These are phyloP conservation scores for Sporothrix pseudoabietina DNA, from an alignment of 2,329 filamentous ascomycete genomes.

Conservation along the genomic window DNA sequence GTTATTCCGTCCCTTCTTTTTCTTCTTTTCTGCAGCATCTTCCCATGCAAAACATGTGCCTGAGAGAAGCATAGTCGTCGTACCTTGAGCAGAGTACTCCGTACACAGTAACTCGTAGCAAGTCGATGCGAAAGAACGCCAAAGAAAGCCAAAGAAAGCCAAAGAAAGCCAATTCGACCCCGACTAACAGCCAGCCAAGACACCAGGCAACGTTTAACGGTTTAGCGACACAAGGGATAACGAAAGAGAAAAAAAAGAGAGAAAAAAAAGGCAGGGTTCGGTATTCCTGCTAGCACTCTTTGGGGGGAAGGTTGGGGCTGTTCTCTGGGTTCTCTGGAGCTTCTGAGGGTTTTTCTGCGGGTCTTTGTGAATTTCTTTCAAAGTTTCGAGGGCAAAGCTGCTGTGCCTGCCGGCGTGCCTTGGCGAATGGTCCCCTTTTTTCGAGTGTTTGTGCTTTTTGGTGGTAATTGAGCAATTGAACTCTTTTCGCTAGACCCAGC, in stretches of 20 bases:
- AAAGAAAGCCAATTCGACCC: no score
- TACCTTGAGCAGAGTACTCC: no score
- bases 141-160: background rate
- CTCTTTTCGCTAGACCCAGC: slow-evolving; percentile 1
- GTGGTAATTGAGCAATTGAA: background rate
- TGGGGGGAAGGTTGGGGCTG: background rate
- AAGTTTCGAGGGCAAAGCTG: background rate
- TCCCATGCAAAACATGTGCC: background rate
- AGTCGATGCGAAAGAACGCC: background rate
- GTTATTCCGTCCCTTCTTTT: background rate
- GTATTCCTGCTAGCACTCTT: slow-evolving; percentile 2
- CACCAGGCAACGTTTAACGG: background rate
- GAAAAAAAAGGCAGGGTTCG: background rate
- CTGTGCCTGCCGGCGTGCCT: slow-evolving; percentile 13
- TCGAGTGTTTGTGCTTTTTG: background rate
- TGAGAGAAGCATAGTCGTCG: background rate
- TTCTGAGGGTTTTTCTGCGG: background rate
- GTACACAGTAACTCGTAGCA: background rate
- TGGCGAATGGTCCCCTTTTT: background rate
- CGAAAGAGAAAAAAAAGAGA: background rate
- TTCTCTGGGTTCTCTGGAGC: background rate
- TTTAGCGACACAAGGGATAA: background rate
- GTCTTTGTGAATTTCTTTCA: background rate
- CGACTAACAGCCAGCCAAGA: no score
- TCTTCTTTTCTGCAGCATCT: background rate